A percentile compares a stretch with the other conserved stretches of the same genome.
These are phyloP conservation scores for Aspergillus olivimuriae DNA, from an alignment of 495 filamentous ascomycete species.

Conservation along the genomic window DNA sequence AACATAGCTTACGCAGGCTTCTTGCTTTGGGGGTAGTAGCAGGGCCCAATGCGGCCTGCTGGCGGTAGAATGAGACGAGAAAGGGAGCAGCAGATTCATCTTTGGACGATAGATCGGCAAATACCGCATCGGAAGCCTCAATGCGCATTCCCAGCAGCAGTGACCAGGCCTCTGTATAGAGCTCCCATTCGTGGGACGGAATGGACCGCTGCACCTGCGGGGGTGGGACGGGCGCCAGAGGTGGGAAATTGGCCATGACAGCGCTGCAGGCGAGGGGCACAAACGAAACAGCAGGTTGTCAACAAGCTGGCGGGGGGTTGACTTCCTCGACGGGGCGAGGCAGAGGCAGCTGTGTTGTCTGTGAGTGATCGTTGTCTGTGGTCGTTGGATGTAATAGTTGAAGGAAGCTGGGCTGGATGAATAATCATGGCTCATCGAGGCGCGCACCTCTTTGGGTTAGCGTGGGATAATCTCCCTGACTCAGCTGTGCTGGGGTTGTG, in stretches of 20 bases:
- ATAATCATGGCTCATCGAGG: not conserved
- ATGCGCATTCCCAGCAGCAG: conserved; percentile 57
- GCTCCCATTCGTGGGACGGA: conserved; percentile 65
- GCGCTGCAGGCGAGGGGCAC: not conserved
- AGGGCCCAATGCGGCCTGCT: conserved; percentile 36
- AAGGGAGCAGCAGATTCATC: conserved; percentile 55
- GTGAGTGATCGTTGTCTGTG: too few species aligned
- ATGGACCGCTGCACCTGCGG: conserved; percentile 59
- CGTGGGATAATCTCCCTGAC: too few species aligned
- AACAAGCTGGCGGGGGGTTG: not conserved
- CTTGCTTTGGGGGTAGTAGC: conserved; percentile 39
- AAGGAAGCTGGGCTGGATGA: not conserved
- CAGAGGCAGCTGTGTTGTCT: too few species aligned
- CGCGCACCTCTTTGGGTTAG: too few species aligned
- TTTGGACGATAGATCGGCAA: conserved; percentile 39
- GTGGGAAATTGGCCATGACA: conserved; percentile 49
- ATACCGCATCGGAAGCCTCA: conserved; percentile 46
- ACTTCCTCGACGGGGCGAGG: not conserved
- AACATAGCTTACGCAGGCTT: conserved; percentile 53
- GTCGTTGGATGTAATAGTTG: not conserved
- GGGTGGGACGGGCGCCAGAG: conserved; percentile 69
- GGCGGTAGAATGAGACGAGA: conserved; percentile 53
- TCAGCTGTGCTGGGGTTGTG: too few species aligned
- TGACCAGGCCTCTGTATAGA: conserved; percentile 73
- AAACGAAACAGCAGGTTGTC: too few species aligned